Base-by-base conservation (phyloP, 1,139 yeast species). In the Candida gigantensis region DNA sequence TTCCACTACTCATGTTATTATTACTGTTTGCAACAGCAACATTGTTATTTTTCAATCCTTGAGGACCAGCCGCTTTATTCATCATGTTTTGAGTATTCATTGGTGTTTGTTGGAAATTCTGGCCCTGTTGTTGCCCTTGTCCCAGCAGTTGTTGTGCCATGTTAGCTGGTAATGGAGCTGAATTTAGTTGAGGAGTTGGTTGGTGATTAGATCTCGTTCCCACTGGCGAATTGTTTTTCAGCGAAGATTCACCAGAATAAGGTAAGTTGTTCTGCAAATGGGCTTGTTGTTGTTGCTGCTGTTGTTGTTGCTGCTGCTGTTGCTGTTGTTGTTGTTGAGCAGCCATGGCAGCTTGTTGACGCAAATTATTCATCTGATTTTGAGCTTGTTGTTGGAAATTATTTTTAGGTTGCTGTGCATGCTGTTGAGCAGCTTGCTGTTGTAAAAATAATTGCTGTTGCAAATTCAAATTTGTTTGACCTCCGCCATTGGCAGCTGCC, bases 351-450 rank as follows among this genome's bases (percentile, higher is more conserved):
- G 72, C 68, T 42, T 72, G 77, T 39, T 72, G 78, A 30, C 79
- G 66, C 41, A 73, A 55, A 44, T 64, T 72, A 43, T 72, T 72
- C 79, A 74, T 72, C 51, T 74, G 79, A 28, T 59, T 59, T 47
- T 74, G 79, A 2, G 78, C 78, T 43, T 70, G 77, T 43, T 70
- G 76, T 39, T 73, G 79, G 31, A 60, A 62, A 42, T 63, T 58
- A 43, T 64, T 62, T 37, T 60, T 66, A 20, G 56, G 54, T 37
- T 52, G 62, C 14, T 50, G 55, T 24, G 47, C 50, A 26, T 49
- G 50, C 28, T 47, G 55, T n/a, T 49, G 52, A 7, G 19, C 19
- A 18, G 19, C 19, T 24, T 46, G 55, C 35, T 41, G 60, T 37
- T 43, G 45, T 39, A 58, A 40, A 38, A 46, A 57, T 46, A 57